These are phyloP conservation scores for Solanum hybrid DNA, from an alignment of 305 asterid genomes.

Conservation along the genomic window DNA sequence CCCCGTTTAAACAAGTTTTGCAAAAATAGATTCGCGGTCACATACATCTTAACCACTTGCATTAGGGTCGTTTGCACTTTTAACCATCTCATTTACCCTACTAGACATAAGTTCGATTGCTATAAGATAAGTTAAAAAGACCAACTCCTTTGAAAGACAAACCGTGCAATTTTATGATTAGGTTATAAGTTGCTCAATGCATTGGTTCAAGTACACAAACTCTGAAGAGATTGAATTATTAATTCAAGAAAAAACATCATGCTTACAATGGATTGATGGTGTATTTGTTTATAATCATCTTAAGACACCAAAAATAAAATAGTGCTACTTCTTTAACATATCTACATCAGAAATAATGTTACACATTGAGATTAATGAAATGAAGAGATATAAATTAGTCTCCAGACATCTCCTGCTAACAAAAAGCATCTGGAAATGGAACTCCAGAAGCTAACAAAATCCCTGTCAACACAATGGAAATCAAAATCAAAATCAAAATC, in stretches of 20 bases:
- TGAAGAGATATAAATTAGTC: not conserved
- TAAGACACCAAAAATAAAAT: not conserved
- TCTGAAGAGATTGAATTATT: not conserved
- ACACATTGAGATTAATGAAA: not conserved
- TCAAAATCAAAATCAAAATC: not conserved
- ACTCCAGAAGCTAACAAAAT: not conserved
- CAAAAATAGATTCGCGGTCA: not conserved
- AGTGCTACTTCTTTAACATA: not conserved
- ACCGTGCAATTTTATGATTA: not conserved
- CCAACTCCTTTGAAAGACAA: not conserved
- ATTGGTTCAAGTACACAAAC: not conserved
- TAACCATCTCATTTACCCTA: not conserved
- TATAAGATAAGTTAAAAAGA: not conserved
- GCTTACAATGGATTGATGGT: not conserved
- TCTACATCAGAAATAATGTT: not conserved
- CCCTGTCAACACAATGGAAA: not conserved
- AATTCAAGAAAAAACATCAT: not conserved
- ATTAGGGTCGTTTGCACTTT: not conserved
- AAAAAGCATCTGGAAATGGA: not conserved
- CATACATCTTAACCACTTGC: not conserved
- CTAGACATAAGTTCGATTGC: not conserved
- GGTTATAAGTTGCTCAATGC: not conserved
- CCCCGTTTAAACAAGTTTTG: not conserved
- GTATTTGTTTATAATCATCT: not conserved
- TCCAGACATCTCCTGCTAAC: not conserved